Conservation (phyloP, 192 early-diverging fungal genomes). For the Dispira simplex region DNA sequence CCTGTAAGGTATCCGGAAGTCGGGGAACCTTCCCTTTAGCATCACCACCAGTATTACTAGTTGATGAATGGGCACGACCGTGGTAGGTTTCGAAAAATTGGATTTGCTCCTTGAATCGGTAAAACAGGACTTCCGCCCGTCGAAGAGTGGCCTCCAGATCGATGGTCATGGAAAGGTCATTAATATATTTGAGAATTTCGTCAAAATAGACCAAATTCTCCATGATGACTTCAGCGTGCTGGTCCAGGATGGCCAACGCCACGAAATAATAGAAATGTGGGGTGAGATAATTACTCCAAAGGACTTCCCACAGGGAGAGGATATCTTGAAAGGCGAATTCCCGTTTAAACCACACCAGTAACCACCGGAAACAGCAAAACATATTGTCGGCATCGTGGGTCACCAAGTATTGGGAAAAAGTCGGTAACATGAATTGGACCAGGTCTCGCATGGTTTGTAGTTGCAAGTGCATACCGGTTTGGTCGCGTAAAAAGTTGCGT, state of each 20-base stretch:
- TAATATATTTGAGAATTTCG: conserved; percentile 86
- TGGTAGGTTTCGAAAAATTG: conserved; percentile 17
- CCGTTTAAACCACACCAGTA: conserved; percentile 93
- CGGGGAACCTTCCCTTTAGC: too few species aligned
- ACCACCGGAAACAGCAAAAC: conserved; percentile 98
- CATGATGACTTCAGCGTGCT: conserved; percentile 67
- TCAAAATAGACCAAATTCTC: conserved; percentile 72
- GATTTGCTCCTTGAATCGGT: conserved; percentile 36
- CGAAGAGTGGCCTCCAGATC: conserved; percentile 58
- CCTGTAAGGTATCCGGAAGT: too few species aligned
- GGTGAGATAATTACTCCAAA: conserved; percentile 59
- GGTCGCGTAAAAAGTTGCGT: conserved; percentile 82
- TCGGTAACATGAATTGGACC: conserved; percentile 77
- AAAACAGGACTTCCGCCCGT: conserved; percentile 59
- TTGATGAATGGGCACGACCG: too few species aligned
- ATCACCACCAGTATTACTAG: too few species aligned
- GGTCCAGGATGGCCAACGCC: conserved; percentile 86
- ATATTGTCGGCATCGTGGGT: conserved; percentile 69
- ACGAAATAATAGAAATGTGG: conserved; percentile 85
- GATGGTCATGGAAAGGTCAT: conserved; percentile 71
- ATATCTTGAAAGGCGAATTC: conserved; percentile 85
- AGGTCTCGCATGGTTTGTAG: conserved; percentile 64
- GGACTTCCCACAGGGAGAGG: conserved; percentile 77
- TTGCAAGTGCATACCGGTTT: conserved; percentile 87
- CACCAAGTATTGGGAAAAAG: conserved; percentile 67